Base-by-base conservation (phyloP, 768 basidiomycete species). In the Candolleomyces aberdarensis region DNA sequence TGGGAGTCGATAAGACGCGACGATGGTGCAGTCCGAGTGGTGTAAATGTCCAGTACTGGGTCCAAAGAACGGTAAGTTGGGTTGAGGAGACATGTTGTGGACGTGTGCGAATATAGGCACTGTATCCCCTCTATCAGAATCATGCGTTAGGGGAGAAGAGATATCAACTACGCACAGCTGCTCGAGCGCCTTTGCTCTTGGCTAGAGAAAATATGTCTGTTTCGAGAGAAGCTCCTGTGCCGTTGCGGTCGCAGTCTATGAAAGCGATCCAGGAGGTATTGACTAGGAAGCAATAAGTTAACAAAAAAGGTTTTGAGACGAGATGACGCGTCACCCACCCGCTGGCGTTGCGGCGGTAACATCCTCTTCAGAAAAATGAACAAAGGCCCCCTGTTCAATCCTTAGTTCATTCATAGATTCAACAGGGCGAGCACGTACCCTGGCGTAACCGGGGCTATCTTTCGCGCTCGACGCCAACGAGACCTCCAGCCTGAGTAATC, bases 181-280 rank as follows among this genome's bases (percentile, higher is more conserved):
- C 87, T 39, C 84, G 82, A 0, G 94, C 94, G 6, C 94, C 94
- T 63, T 84, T 78, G 62, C 88, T 84, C 41, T 81, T 78, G 22
- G 91, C 93, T 44, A 92, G 78, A 0, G 91, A 92, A 72, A 96
- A 93, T 57, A 95, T 82, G 70, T 96, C 94, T 48, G 77, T 70
- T 3, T 82, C 77, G 64, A 76, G 69, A 2, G 86, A 85, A 5
- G 83, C 78, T 59, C 81, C 75, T 15, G 91, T 91, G n/a, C 86
- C 80, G 70, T 94, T 94, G 60, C 70, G 67, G 68, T 95, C 94
- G 71, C 94, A 96, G 3, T 85, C 83, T 56, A 96, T 82, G 63
- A 95, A 81, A 14, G 94, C 95, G 66, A 97, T 89, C 94, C 94
- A 97, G 3, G 95, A 93, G 0, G 93, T 91, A 5, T 75, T 78